Evolutionary conservation across 2,329 filamentous ascomycete species (phyloP), one percentile per base, ranked within the genome.

Genomic region (Rhinocladiella mackenziei): DNA sequence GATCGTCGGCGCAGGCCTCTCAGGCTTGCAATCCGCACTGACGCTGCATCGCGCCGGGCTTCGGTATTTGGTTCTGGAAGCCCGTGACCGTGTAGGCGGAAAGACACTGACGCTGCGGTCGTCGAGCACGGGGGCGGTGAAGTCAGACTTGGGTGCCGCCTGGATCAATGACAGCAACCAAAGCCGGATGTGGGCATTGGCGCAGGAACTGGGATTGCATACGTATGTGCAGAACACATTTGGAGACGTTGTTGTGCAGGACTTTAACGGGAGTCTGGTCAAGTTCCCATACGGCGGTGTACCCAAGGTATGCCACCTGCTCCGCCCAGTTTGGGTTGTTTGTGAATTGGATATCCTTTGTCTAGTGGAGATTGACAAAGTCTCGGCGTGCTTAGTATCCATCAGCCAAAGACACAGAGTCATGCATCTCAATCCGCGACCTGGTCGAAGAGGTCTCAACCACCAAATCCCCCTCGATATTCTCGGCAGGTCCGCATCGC

Each of bases 51-150:
- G 56, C 1, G 62, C 63, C 0, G 68, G 68, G 1, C 56, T 71
- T 4, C 65, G 64, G 0, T 61, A 63, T n/a, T 44, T 69, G 0
- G 63, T 78, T 0, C 58, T 78, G 1, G 75, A 78, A 51, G 73
- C 73, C 1, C 62, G 68, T 3, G 64, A 74, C 29, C 65, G 71
- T 0, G 70, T 77, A 0, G 74, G 75, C 0, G 75, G 75, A 5
- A 78, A 77, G 58, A 75, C 71, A 0, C 73, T 64, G 60, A 71
- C 65, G 3, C 17, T 54, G 17, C 50, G 46, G 17, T 43, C 45
- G 13, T 13, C 19, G 3, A 40, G 36, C 61, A 1, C 49, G 62
- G 6, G 52, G 60, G 46, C 59, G 23, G 8, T 65, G 56, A 19
- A 59, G 58, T 58, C 58, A 10, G 64, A 66, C 20, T 19, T 65